Evolutionary conservation across 1,139 yeast genomes (phyloP).

Genomic region (Wickerhamomyces sp.): DNA sequence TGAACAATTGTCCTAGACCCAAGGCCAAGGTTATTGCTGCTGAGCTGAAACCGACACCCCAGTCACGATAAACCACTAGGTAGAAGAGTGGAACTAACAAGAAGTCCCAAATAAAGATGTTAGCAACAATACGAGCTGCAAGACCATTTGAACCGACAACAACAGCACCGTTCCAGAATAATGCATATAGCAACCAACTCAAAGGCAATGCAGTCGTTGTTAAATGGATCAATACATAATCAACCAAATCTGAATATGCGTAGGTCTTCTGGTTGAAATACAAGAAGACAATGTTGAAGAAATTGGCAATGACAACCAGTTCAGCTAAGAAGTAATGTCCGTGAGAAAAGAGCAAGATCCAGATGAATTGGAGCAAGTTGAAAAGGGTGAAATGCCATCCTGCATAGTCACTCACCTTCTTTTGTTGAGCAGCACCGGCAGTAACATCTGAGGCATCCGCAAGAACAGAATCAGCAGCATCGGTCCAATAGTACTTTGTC

Average conservation of each 20-base stretch:
- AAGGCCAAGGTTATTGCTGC: conserved; percentile 58
- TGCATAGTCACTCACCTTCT: conserved; percentile 33
- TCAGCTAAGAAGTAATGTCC: conserved; percentile 53
- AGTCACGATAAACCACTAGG: conserved; percentile 60
- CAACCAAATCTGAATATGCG: conserved; percentile 44
- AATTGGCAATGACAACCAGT: conserved; percentile 49
- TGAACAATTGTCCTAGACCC: conserved; percentile 65
- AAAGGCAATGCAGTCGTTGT: conserved; percentile 68
- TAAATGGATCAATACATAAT: conserved; percentile 57
- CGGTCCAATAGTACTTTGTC: conserved; percentile 45
- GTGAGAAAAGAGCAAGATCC: conserved; percentile 58
- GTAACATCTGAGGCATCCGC: conserved; percentile 2
- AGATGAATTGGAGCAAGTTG: conserved; percentile 53
- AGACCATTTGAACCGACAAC: conserved; percentile 41
- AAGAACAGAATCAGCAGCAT: conserved; percentile 15
- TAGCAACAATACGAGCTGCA: conserved; percentile 65
- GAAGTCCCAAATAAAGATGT: conserved; percentile 75
- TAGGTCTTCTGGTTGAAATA: conserved; percentile 57
- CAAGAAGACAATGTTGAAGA: conserved; percentile 51
- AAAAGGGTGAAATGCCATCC: conserved; percentile 62
- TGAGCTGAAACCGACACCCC: conserved; percentile 61
- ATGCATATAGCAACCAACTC: conserved; percentile 66
- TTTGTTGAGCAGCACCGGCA: conserved; percentile 17
- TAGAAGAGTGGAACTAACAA: conserved; percentile 59
- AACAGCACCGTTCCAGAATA: conserved; percentile 85